Evolutionary conservation across 371 early-diverging fungal genomes (phyloP).

Genomic region (Actinomortierella ambigua): DNA sequence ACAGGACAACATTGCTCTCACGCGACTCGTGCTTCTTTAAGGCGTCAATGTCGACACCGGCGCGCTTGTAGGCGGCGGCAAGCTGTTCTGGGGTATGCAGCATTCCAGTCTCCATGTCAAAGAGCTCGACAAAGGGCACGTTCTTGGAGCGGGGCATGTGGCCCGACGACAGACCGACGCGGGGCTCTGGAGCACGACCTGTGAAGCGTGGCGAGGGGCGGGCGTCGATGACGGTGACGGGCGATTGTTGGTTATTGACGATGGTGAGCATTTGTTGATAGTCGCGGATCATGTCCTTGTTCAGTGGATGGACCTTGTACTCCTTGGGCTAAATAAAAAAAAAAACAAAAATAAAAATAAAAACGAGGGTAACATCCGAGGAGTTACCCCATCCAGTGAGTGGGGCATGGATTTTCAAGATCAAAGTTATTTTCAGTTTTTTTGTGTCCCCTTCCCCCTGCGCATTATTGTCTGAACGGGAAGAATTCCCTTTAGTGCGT

Average conservation of each 20-base stretch:
- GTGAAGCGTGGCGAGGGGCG: constrained; percentile 75
- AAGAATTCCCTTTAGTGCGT: too few species aligned
- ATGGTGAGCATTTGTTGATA: constrained; percentile 62
- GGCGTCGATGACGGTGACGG: constrained; percentile 79
- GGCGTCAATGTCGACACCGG: constrained; percentile 62
- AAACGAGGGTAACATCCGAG: background rate
- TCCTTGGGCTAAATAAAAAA: constrained; percentile 41
- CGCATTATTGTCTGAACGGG: too few species aligned
- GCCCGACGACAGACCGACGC: constrained; percentile 82
- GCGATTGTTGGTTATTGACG: constrained; percentile 39
- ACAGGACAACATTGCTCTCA: constrained; percentile 19
- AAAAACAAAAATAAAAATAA: background rate
- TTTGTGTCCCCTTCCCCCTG: too few species aligned
- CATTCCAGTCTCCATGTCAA: constrained; percentile 49
- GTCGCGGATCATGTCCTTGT: constrained; percentile 55
- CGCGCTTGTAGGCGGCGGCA: constrained; percentile 50
- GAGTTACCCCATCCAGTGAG: too few species aligned
- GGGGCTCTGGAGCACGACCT: constrained; percentile 84
- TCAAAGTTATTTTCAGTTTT: too few species aligned
- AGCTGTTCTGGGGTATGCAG: constrained; percentile 54
- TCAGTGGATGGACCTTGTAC: constrained; percentile 53
- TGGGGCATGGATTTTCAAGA: too few species aligned
- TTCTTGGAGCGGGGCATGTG: constrained; percentile 85
- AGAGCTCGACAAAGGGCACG: constrained; percentile 68
- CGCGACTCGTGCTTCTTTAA: constrained; percentile 8